Conservation (phyloP, 768 basidiomycete species). For the Cubamyces sp. region DNA sequence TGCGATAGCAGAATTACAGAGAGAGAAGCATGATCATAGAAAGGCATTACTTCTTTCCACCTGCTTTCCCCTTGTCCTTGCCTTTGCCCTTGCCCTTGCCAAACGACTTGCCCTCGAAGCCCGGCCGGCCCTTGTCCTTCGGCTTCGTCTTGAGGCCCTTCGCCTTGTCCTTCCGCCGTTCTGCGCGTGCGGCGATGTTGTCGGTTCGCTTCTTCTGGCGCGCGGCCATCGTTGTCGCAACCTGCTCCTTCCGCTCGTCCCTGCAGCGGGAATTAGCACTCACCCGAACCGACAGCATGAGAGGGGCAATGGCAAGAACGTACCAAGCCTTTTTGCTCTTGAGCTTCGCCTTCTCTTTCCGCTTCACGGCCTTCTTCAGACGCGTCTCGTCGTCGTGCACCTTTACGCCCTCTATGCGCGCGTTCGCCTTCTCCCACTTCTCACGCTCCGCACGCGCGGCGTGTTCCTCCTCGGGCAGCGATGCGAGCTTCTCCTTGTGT, state of each 20-base stretch:
- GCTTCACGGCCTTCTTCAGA: slow-evolving; percentile 92
- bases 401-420: slow-evolving; percentile 88
- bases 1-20: no score
- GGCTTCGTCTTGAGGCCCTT: slow-evolving; percentile 56
- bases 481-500: slow-evolving; percentile 76
- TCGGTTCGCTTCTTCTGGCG: slow-evolving; percentile 90
- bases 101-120: slow-evolving; percentile 86
- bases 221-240: slow-evolving; percentile 75
- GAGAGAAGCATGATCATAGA: neutral
- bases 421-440: slow-evolving; percentile 89
- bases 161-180: slow-evolving; percentile 66
- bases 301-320: slow-evolving; percentile 32
- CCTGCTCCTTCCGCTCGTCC: slow-evolving; percentile 84
- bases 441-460: slow-evolving; percentile 80
- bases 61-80: slow-evolving; percentile 26
- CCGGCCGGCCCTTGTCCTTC: slow-evolving; percentile 71
- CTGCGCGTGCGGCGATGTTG: slow-evolving; percentile 86
- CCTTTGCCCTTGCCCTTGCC: slow-evolving; percentile 49
- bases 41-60: slow-evolving; percentile 5
- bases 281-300: no score
- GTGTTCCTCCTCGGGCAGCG: slow-evolving; percentile 82
- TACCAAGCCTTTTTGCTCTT: slow-evolving; percentile 89
- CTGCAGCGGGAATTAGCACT: slow-evolving; percentile 45
- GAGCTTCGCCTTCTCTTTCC: slow-evolving; percentile 86
- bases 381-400: slow-evolving; percentile 83